A percentile compares a stretch with the other conserved stretches of the same genome.
Conservation (phyloP, 805 yeast genomes). For the Sugiyamaella chiloensis region DNA sequence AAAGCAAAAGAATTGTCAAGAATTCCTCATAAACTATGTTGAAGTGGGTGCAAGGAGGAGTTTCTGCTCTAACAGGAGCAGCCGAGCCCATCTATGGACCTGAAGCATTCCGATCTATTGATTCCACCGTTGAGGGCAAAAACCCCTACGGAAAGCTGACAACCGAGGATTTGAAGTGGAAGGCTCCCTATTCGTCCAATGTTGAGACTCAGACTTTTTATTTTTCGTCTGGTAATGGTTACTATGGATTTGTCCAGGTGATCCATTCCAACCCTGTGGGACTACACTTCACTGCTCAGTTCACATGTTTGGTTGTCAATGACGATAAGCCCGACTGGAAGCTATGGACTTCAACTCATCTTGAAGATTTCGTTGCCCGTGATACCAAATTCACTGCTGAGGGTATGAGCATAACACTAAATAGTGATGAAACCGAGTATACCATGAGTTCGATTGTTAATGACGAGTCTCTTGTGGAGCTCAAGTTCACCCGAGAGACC, state of each 20-base stretch:
- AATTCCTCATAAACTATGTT: too few species aligned
- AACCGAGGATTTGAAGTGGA: constrained; percentile 72
- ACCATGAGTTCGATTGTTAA: constrained; percentile 51
- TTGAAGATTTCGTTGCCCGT: constrained; percentile 70
- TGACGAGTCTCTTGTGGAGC: constrained; percentile 66
- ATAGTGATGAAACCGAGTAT: constrained; percentile 50
- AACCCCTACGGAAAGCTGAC: constrained; percentile 60
- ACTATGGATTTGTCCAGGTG: constrained; percentile 86
- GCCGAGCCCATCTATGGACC: constrained; percentile 97
- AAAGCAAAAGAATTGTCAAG: too few species aligned
- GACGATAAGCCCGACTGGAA: constrained; percentile 46
- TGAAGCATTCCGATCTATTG: constrained; percentile 85
- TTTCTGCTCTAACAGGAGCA: constrained; percentile 93
- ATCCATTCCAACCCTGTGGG: constrained; percentile 92
- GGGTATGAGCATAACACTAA: constrained; percentile 56
- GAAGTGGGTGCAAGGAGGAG: constrained; percentile 77
- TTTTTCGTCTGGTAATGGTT: constrained; percentile 62
- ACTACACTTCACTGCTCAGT: constrained; percentile 78
- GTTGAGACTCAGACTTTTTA: constrained; percentile 96
- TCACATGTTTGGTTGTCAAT: constrained; percentile 79
- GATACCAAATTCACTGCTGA: constrained; percentile 80
- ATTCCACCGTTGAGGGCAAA: constrained; percentile 51
- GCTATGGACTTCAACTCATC: constrained; percentile 89
- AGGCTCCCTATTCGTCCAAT: constrained; percentile 71
- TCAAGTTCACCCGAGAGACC: constrained; percentile 54